phyloP scores from a whole-genome alignment of 2,329 filamentous ascomycete genomes.

The Fusarium drepaniforme region DNA sequence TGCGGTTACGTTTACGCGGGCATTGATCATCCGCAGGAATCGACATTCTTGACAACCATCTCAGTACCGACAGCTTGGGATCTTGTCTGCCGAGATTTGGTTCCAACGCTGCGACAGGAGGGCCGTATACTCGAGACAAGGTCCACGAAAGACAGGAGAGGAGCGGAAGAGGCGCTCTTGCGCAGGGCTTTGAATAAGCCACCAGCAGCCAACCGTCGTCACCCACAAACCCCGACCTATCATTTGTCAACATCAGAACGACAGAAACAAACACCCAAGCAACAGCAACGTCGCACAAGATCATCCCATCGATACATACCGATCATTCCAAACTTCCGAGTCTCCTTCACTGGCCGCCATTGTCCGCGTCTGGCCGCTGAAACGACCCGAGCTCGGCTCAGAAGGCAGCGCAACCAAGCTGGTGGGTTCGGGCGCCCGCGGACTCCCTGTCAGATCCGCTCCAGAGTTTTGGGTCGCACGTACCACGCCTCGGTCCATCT shows the following conservation, averaged over 20 bases:
- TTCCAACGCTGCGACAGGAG: not conserved
- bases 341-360: slow-evolving; percentile 1
- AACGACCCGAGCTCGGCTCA: not conserved
- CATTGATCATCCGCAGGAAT: not conserved
- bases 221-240: not conserved
- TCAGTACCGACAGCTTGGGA: slow-evolving; percentile 1
- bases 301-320: not conserved
- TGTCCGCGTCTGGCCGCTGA: slow-evolving; percentile 7
- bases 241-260: not conserved
- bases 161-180: not conserved
- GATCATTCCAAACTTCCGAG: not conserved
- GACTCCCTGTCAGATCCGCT: slow-evolving; percentile 15
- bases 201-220: slow-evolving; percentile 1
- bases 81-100: not conserved
- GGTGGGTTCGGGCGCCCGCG: slow-evolving; percentile 2
- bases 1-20: not conserved
- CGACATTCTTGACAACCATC: slow-evolving; percentile 1
- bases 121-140: slow-evolving; percentile 1
- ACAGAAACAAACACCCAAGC: not conserved
- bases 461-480: slow-evolving; percentile 20
- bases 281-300: not conserved
- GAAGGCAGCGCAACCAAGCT: not conserved
- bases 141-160: not conserved
- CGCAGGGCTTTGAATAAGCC: not conserved
- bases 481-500: slow-evolving; percentile 11